Conservation (phyloP, 139 green algal genomes). For the Tetraselmis striata region DNA sequence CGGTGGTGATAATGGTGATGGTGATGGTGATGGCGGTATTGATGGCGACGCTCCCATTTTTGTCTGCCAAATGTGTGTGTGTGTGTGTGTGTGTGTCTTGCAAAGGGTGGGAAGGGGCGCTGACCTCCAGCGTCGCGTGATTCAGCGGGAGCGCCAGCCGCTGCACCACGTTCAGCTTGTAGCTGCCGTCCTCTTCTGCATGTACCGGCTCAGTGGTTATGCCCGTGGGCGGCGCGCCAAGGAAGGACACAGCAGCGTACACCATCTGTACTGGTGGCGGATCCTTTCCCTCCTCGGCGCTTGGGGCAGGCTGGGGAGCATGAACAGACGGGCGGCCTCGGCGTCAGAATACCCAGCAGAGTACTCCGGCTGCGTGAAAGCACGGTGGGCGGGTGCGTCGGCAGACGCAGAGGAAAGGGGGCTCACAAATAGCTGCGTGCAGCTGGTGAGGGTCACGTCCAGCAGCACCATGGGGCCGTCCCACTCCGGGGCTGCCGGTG, state of each 20-base stretch:
- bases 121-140: background rate
- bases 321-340: too few relatives aligned
- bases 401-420: background rate
- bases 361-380: too few relatives aligned
- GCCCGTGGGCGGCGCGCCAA: background rate
- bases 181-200: background rate
- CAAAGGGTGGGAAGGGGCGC: too few relatives aligned
- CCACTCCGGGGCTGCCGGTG: background rate
- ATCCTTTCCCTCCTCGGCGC: background rate
- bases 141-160: background rate
- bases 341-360: too few relatives aligned
- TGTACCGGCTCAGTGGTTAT: background rate
- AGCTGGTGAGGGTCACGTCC: background rate
- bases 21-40: too few relatives aligned
- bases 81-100: background rate
- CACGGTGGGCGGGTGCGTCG: too few relatives aligned
- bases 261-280: too few relatives aligned
- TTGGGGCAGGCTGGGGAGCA: too few relatives aligned
- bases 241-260: background rate
- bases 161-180: background rate
- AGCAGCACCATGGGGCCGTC: background rate
- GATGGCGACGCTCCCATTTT: too few relatives aligned
- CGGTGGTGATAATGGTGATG: too few relatives aligned
- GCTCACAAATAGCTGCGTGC: background rate
- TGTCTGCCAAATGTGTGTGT: background rate